phyloP scores from a whole-genome alignment of 306 rosid genomes.

The Cucurbita argyrosperma region DNA sequence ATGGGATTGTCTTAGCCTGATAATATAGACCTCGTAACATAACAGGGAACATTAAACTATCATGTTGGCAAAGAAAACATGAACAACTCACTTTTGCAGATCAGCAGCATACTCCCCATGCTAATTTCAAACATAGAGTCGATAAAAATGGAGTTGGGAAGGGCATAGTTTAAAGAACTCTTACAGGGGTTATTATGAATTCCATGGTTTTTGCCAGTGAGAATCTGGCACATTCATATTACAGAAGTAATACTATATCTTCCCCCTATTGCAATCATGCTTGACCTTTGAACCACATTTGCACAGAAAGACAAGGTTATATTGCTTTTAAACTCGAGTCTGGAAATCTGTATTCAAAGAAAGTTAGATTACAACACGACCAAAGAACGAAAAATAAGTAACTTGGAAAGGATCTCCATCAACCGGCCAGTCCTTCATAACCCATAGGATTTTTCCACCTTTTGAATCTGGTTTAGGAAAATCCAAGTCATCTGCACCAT shows the following conservation, averaged over 20 bases:
- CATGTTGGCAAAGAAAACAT: neutral
- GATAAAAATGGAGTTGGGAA: neutral
- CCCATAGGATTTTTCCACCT: constrained; percentile 42
- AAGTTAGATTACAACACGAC: neutral
- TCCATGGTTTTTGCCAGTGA: neutral
- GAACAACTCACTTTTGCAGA: neutral
- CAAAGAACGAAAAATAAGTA: neutral
- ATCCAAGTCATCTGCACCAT: constrained; percentile 91
- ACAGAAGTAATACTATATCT: neutral
- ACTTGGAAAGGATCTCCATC: neutral
- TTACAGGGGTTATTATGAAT: neutral
- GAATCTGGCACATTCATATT: neutral
- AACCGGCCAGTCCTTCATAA: neutral
- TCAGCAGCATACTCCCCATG: neutral
- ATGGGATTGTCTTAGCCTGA: neutral
- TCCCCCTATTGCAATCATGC: neutral
- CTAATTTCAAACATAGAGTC: neutral
- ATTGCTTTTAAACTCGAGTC: neutral
- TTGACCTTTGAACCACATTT: neutral
- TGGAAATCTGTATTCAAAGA: neutral
- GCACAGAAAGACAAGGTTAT: neutral
- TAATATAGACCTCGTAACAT: neutral
- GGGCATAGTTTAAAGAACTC: neutral
- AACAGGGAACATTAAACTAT: neutral
- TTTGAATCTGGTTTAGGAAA: constrained; percentile 85